Conservation (phyloP, 225 moss, liverwort and hornwort genomes). For the Ulota crispa region DNA sequence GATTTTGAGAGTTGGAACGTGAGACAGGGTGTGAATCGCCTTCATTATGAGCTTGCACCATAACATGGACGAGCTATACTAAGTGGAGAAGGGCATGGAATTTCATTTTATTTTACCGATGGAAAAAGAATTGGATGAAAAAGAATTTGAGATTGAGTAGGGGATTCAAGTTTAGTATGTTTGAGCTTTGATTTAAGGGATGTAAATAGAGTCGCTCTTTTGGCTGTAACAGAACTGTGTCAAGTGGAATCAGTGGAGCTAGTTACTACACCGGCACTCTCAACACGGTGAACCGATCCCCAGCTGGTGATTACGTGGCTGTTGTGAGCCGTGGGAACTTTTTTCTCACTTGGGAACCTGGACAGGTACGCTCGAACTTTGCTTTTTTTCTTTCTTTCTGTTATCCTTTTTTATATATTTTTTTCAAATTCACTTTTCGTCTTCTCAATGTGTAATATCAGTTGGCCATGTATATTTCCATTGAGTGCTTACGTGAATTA, state of each 20-base stretch:
- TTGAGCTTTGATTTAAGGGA: neutral
- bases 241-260: slow-evolving; percentile 95
- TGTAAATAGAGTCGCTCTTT: neutral
- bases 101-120: no score
- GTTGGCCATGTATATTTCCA: neutral
- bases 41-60: neutral
- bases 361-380: slow-evolving; percentile 54
- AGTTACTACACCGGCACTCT: slow-evolving; percentile 97
- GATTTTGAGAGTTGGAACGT: no score
- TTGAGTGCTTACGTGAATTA: neutral
- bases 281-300: slow-evolving; percentile 84
- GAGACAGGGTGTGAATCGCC: no score
- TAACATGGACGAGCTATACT: neutral
- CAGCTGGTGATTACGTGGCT: slow-evolving; percentile 80
- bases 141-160: neutral
- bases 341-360: slow-evolving; percentile 94
- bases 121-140: neutral
- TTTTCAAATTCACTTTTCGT: neutral
- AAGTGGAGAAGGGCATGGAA: neutral
- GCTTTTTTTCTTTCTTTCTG: neutral
- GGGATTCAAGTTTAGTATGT: neutral
- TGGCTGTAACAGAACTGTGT: slow-evolving; percentile 64
- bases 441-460: neutral
- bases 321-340: slow-evolving; percentile 98
- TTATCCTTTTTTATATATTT: neutral